Evolutionary conservation across 192 early-diverging fungal genomes (phyloP), one percentile per base, ranked within the genome.

Genomic region (Diversispora epigaea): DNA sequence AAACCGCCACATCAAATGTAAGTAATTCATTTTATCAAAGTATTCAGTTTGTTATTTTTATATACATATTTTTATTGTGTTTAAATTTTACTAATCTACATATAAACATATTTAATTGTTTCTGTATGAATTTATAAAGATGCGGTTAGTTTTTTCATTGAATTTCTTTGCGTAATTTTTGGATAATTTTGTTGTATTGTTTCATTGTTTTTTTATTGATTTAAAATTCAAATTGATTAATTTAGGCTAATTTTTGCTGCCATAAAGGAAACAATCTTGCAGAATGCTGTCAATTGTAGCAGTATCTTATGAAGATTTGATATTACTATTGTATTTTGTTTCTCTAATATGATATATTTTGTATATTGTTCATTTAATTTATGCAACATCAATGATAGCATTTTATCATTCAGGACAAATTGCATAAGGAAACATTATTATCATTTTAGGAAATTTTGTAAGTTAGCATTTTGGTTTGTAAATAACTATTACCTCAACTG

Each of bases 261-360:
- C 39, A 92, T 96, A 70, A 95, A 95, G 73, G 95, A 95, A 75
- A 96, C 94, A 2, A 93, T 95, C 66, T 80, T 96, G 65, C 94
- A 95, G 80, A 94, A 94, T 75, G 90, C 92, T n/a, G 78, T 94
- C 41, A 94, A n/a, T n/a, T n/a, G n/a, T 68, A 90, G 88, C 67
- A 91, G 92, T 49, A 94, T 94, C 47, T 71, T 91, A 73, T 91
- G 60, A 76, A 47, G 61, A 14, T 39, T 15, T 8, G 2, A 60
- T 4, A n/a, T 32, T 39, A 63, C 41, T 17, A 40, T 17, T 63
- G 61, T 40, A 63, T 32, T 19, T 21, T 40, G 41, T 45, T 58
- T 49, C 11, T 58, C 41, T 72, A 60, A 60, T 72, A 43, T 72
- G 55, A 55, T 60, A 45, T 72, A 39, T 46, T 58, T 72, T 70